These are phyloP conservation scores for Rubia yunnanensis DNA, from an alignment of 257 asterid species.

Conservation along the genomic window DNA sequence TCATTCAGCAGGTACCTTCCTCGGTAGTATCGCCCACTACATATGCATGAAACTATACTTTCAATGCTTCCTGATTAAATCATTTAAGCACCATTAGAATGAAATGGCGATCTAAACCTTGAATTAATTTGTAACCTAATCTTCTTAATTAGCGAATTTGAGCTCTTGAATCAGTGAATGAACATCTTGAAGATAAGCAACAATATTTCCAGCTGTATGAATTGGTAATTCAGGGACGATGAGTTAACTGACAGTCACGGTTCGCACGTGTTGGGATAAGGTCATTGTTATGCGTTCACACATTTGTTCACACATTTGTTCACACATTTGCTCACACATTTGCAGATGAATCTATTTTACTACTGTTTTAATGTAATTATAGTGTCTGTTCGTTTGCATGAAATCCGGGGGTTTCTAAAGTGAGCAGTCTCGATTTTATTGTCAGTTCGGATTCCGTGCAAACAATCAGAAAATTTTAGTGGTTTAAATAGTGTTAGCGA, in stretches of 20 bases:
- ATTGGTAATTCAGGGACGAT: not conserved
- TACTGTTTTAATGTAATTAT: too few relatives aligned
- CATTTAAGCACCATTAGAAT: not conserved
- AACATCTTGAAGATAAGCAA: not conserved
- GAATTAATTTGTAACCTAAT: too few relatives aligned
- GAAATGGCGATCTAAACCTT: not conserved
- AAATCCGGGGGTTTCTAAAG: too few relatives aligned
- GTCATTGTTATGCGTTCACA: too few relatives aligned
- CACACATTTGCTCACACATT: too few relatives aligned
- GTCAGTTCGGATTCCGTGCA: too few relatives aligned
- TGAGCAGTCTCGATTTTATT: too few relatives aligned
- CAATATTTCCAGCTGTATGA: not conserved
- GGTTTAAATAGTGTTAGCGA: too few relatives aligned
- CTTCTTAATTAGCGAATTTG: not conserved
- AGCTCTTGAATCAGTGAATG: not conserved
- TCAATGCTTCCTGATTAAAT: not conserved
- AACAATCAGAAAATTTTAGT: not conserved
- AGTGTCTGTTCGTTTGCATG: too few relatives aligned
- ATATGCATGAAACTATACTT: not conserved
- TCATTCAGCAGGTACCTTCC: conserved; percentile 61
- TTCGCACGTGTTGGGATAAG: not conserved
- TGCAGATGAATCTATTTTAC: too few relatives aligned
- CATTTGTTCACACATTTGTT: too few relatives aligned
- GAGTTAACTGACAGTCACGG: not conserved
- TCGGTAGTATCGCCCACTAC: not conserved